Percentiles rank a stretch among this genome's conserved stretches.
These are phyloP conservation scores for Sabuloglossum arenarium DNA, from an alignment of 495 filamentous ascomycete genomes.

Conservation along the genomic window DNA sequence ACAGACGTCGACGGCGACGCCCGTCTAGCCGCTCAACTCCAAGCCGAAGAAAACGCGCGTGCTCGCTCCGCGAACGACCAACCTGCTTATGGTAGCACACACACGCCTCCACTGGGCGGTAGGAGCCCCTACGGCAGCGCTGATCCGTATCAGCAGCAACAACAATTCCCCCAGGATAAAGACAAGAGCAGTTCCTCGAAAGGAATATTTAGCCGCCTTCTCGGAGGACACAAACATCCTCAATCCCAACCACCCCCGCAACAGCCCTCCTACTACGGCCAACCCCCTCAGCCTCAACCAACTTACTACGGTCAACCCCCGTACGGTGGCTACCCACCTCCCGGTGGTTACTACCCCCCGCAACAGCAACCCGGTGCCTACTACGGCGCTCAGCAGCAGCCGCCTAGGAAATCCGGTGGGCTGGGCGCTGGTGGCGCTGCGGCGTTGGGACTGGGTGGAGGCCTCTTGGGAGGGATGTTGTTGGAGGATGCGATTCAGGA, in stretches of 20 bases:
- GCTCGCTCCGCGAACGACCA: slow-evolving; percentile 12
- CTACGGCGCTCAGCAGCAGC: background rate
- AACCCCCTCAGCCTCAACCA: too few species aligned
- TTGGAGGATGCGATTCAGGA: slow-evolving; percentile 45
- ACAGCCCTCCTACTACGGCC: too few species aligned
- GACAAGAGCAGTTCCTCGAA: background rate
- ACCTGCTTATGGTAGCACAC: too few species aligned
- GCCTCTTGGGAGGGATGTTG: slow-evolving; percentile 48
- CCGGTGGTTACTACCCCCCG: too few species aligned
- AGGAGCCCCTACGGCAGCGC: background rate
- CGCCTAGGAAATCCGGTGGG: background rate
- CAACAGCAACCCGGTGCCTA: background rate
- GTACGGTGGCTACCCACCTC: too few species aligned
- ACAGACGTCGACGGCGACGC: slow-evolving; percentile 40
- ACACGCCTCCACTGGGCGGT: too few species aligned
- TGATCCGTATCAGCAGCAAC: too few species aligned
- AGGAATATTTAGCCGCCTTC: too few species aligned
- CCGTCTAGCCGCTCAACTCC: slow-evolving; percentile 49
- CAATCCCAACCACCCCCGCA: too few species aligned
- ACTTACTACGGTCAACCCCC: too few species aligned
- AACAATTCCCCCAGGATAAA: too few species aligned
- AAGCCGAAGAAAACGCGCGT: slow-evolving; percentile 61
- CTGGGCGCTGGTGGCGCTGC: slow-evolving; percentile 31
- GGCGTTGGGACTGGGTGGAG: slow-evolving; percentile 57
- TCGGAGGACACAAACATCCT: too few species aligned